Evolutionary conservation across 345 rosid genomes (phyloP).

Genomic region (Atalantia buxifolia): DNA sequence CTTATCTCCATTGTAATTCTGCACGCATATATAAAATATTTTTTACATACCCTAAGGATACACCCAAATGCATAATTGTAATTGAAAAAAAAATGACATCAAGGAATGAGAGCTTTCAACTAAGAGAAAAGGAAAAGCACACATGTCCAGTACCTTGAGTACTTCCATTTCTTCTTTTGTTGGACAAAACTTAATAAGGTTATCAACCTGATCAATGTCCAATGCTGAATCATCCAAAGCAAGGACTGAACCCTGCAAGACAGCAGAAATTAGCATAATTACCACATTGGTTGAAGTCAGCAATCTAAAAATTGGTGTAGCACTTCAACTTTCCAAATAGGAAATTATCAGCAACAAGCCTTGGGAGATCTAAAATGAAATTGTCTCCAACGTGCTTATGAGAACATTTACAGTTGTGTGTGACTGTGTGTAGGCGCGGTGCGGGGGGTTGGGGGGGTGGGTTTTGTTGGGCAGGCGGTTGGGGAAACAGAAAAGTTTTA

Average conservation of each 20-base stretch:
- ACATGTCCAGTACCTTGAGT: slow-evolving; percentile 47
- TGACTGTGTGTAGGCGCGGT: no score
- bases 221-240: slow-evolving; percentile 69
- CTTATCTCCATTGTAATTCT: slow-evolving; percentile 62
- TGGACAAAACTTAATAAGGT: slow-evolving; percentile 78
- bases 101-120: slow-evolving; percentile 1
- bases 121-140: neutral
- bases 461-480: no score
- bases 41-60: neutral
- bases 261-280: slow-evolving; percentile 21
- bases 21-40: slow-evolving; percentile 5
- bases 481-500: neutral
- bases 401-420: neutral
- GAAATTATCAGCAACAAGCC: neutral
- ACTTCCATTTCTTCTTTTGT: slow-evolving; percentile 80
- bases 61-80: slow-evolving; percentile 1
- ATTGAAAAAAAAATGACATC: neutral
- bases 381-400: neutral
- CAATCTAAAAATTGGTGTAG: neutral
- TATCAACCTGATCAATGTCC: slow-evolving; percentile 83
- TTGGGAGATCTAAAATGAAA: neutral
- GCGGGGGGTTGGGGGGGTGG: no score
- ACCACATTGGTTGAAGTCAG: slow-evolving; percentile 3
- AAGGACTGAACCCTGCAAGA: slow-evolving; percentile 65
- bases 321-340: slow-evolving; percentile 2